Percentiles rank a stretch among this genome's conserved stretches.
phyloP scores from a whole-genome alignment of 2,329 filamentous ascomycete genomes.

The Niveomyces coronatus region DNA sequence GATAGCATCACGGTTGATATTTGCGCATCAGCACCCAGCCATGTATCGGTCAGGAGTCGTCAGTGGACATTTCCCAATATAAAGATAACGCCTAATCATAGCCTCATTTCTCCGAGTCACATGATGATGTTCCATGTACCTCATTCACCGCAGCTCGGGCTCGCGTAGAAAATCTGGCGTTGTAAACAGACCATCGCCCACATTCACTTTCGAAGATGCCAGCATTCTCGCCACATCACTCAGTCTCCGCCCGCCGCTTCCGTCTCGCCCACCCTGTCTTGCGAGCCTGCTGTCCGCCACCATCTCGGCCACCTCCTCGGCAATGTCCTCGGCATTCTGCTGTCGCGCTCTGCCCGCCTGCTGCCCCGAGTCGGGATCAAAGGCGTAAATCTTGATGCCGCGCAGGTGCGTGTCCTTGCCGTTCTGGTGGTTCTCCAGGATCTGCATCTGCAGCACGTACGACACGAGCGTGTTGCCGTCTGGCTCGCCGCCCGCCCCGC shows the following conservation, averaged over 20 bases:
- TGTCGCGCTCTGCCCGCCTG: slow-evolving; percentile 15
- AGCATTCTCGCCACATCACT: slow-evolving; percentile 20
- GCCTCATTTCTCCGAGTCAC: no score
- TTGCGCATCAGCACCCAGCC: no score
- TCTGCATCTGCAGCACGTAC: slow-evolving; percentile 81
- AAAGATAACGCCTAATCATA: background rate
- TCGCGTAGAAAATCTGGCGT: slow-evolving; percentile 34
- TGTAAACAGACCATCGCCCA: slow-evolving; percentile 24
- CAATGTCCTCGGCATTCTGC: slow-evolving; percentile 16
- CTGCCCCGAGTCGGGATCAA: slow-evolving; percentile 38
- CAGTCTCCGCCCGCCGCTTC: slow-evolving; percentile 12
- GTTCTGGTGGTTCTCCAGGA: slow-evolving; percentile 97
- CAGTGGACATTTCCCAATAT: no score
- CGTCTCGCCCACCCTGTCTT: slow-evolving; percentile 7
- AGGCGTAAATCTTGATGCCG: slow-evolving; percentile 75
- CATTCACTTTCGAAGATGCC: slow-evolving; percentile 20
- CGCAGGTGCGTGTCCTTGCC: slow-evolving; percentile 98
- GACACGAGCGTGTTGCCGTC: slow-evolving; percentile 70
- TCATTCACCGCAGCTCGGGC: slow-evolving; percentile 28
- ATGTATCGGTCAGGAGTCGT: no score
- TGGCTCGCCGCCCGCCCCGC: slow-evolving; percentile 43
- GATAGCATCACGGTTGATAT: no score
- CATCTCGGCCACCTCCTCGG: slow-evolving; percentile 10
- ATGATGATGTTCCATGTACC: no score
- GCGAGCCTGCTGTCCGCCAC: slow-evolving; percentile 1